These are phyloP conservation scores for Setomelanomma holmii DNA, from an alignment of 2,329 filamentous ascomycete genomes.

Conservation along the genomic window DNA sequence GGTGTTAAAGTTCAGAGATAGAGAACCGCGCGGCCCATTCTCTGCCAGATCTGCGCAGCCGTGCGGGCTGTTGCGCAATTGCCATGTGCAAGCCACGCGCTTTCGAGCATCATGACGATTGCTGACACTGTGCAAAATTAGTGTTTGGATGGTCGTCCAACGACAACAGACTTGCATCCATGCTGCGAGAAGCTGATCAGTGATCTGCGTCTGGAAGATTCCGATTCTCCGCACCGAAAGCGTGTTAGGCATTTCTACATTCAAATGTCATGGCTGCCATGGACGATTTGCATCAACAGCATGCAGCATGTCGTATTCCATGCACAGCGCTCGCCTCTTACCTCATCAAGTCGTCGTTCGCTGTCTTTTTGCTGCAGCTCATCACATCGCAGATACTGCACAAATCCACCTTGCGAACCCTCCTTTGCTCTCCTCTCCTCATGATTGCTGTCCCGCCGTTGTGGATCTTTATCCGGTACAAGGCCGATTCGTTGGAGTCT, in stretches of 20 bases:
- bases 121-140: background rate
- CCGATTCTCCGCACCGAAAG: background rate
- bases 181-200: background rate
- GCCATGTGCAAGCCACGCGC: constrained; percentile 6
- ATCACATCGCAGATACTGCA: background rate
- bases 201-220: background rate
- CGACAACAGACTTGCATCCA: too few species aligned
- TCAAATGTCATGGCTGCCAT: background rate
- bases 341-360: background rate
- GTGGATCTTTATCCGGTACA: constrained; percentile 1
- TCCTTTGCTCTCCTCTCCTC: background rate
- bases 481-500: constrained; percentile 4
- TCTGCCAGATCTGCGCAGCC: constrained; percentile 1
- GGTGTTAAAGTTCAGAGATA: too few species aligned
- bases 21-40: background rate
- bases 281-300: background rate
- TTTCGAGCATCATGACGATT: background rate
- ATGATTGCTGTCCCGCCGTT: background rate
- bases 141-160: background rate
- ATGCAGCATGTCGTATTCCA: too few species aligned
- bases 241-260: background rate
- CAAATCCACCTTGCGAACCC: background rate
- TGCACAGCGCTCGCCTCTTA: too few species aligned
- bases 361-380: constrained; percentile 1
- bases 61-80: constrained; percentile 8